phyloP scores from a whole-genome alignment of 495 filamentous ascomycete genomes.

The Penicillium flavigenum region DNA sequence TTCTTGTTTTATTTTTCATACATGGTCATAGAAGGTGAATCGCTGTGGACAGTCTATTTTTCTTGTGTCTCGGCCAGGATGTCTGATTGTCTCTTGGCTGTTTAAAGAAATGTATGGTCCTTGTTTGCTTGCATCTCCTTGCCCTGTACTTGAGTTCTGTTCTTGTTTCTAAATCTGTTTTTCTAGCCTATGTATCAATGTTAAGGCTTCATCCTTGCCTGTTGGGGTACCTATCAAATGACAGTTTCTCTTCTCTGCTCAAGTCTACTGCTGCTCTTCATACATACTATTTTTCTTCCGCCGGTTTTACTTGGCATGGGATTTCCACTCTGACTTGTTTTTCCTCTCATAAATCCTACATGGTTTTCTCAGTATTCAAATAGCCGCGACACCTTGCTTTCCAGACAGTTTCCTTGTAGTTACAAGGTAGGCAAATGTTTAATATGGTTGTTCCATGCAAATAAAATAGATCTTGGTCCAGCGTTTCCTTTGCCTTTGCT shows the following conservation, averaged over 20 bases:
- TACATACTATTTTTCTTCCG: background rate
- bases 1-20: slow-evolving; percentile 14
- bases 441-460: too few species aligned
- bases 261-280: background rate
- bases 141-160: background rate
- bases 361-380: too few species aligned
- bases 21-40: slow-evolving; percentile 11
- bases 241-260: background rate
- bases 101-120: background rate
- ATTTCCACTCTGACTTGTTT: background rate
- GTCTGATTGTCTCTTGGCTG: slow-evolving; percentile 1
- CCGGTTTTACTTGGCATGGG: background rate
- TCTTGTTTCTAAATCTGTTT: background rate
- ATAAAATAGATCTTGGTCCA: too few species aligned
- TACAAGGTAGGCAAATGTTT: too few species aligned
- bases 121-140: slow-evolving; percentile 1
- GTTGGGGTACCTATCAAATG: background rate
- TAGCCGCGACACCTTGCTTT: too few species aligned
- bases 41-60: slow-evolving; percentile 5
- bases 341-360: background rate
- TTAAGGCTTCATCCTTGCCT: background rate
- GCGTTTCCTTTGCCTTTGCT: too few species aligned
- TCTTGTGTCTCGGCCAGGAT: background rate
- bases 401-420: too few species aligned
- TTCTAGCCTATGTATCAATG: background rate